A percentile compares a stretch with the other conserved stretches of the same genome.
Evolutionary conservation across 1,284 basidiomycete genomes (phyloP).

Genomic region (Trichosporon ovoides): DNA sequence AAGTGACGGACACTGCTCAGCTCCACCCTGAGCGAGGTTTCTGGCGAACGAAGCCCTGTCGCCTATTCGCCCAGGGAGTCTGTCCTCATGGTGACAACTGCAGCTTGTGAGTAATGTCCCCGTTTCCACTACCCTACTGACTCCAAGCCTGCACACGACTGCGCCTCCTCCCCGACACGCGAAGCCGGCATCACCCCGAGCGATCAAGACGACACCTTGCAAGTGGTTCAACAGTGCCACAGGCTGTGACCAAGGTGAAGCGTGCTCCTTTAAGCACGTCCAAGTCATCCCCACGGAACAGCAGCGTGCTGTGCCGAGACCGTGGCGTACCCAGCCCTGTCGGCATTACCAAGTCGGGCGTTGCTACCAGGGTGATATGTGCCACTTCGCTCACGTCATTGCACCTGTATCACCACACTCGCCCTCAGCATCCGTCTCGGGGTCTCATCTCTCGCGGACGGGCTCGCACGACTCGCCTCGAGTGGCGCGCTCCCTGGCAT

Average conservation of each 20-base stretch:
- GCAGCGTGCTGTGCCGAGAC: conserved; percentile 29
- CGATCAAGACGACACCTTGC: conserved; percentile 28
- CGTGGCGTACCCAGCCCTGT: conserved; percentile 44
- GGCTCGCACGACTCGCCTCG: background rate
- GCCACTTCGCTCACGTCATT: conserved; percentile 45
- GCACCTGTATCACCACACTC: conserved; percentile 14
- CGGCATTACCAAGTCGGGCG: conserved; percentile 41
- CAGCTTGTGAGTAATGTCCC: conserved; percentile 41
- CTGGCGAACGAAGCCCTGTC: conserved; percentile 33
- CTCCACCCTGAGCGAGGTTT: conserved; percentile 23
- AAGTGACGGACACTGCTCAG: conserved; percentile 16
- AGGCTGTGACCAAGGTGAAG: conserved; percentile 37
- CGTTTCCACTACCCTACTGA: background rate
- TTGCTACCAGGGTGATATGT: conserved; percentile 42
- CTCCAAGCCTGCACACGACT: conserved; percentile 18
- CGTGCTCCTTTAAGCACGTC: conserved; percentile 41
- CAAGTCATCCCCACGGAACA: conserved; percentile 33
- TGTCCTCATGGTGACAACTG: conserved; percentile 45
- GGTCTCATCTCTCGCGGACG: background rate
- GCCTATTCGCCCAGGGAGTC: conserved; percentile 37
- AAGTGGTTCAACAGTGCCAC: conserved; percentile 44
- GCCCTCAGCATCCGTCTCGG: background rate
- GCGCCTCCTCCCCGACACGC: background rate
- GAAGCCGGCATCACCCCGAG: background rate
- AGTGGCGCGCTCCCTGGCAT: background rate